Conservation (phyloP, 805 yeast species). For the Starmerella apis region DNA sequence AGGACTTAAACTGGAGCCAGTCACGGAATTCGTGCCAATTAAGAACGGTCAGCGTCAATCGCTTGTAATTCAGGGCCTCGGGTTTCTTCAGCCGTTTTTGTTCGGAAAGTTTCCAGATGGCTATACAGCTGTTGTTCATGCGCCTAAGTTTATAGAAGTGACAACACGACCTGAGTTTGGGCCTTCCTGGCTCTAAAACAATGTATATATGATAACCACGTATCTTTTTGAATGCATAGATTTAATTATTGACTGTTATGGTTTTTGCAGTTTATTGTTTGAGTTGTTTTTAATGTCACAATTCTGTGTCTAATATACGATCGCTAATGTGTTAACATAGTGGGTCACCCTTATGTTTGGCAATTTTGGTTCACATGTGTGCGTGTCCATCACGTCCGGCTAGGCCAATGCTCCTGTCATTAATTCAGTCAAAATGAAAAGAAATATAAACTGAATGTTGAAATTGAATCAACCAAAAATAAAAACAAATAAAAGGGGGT, state of each 20-base stretch:
- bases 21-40: conserved; percentile 5
- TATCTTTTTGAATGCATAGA: too few relatives aligned
- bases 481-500: too few relatives aligned
- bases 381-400: too few relatives aligned
- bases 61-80: conserved; percentile 30
- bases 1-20: conserved; percentile 5
- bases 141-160: conserved; percentile 25
- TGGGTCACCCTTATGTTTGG: too few relatives aligned
- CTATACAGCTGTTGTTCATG: conserved; percentile 24
- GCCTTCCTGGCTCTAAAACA: conserved; percentile 8
- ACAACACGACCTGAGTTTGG: conserved; percentile 24
- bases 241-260: neutral
- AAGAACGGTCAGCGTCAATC: conserved; percentile 18
- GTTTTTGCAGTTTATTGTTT: neutral
- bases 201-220: neutral
- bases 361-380: too few relatives aligned
- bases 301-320: too few relatives aligned
- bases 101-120: conserved; percentile 25
- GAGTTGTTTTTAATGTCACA: too few relatives aligned
- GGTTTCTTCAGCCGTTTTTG: conserved; percentile 28
- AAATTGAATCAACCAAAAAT: too few relatives aligned
- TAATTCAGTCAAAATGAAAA: too few relatives aligned
- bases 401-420: too few relatives aligned
- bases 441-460: too few relatives aligned
- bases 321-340: too few relatives aligned